Base-by-base conservation (phyloP, 257 asterid genomes). In the Oldenlandia corymbosa region DNA sequence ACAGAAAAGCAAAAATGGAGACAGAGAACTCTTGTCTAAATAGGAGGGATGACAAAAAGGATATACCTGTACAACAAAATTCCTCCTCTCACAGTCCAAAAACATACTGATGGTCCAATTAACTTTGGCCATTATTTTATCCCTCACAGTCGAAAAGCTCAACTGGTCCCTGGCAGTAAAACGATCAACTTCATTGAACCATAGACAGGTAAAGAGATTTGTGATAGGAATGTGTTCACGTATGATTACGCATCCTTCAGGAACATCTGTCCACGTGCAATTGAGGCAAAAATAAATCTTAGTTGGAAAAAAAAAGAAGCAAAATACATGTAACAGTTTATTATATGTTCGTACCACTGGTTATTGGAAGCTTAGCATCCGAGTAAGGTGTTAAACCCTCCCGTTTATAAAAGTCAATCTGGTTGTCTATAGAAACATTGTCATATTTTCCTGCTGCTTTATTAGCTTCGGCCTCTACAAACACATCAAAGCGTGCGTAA, bases 171-270 rank as follows among this genome's bases (percentile, higher is more conserved):
- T 75, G 43, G 99, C 73, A 59, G 99, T 93, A 76, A 93, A 93
- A 34, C 97, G 82, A 67, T 93, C 99, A 66, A 93, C 97, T 82
- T 93, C 97, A 66, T 85, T 93, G 81, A 93, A 93, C 99, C 99
- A 90, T 21, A 93, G 80, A 69, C 99, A 90, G 76, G 92, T 77
- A 72, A 93, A 90, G 55, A 93, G 95, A 80, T 93, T 88, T 46
- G 99, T 84, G 65, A 93, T 84, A 48, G 97, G 85, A 62, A 71
- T 79, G 78, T 93, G 99, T 60, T 90, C 99, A 72, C 93, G 85
- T 64, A 93, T 77, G 64, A 93, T 81, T 18, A 85, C 96, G 64
- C 97, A 93, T 57, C 96, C 99, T 83, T 93, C 96, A 7, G 99
- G 99, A 68, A 93, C 99, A 93, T 93, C 99, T 90, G 99, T 81